Evolutionary conservation across 768 basidiomycete species (phyloP), one percentile per base, ranked within the genome.

Genomic region (Suillus subalutaceus): DNA sequence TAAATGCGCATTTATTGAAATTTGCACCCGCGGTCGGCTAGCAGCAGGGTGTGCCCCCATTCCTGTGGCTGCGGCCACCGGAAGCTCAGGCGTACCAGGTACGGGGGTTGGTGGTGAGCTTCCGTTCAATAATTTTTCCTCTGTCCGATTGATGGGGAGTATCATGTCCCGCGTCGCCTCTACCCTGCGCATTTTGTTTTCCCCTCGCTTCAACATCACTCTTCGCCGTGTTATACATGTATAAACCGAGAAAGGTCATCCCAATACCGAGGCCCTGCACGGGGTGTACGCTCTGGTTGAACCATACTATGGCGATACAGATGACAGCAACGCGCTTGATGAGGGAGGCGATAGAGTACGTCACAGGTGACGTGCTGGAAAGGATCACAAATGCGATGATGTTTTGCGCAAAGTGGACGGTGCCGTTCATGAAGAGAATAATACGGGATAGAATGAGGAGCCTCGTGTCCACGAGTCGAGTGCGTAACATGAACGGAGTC

Each of bases 251-350:
- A 70, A 96, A 98, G 0, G 97, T 97, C 80, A 97, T 75, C 23
- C 81, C 81, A 72, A 99, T 99, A n/a, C 97, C 97, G 59, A 92
- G 73, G 5, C 85, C 96, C 78, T 98, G 96, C 23, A 97, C 72
- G 12, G 86, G 87, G 67, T 96, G 91, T 20, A 98, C 87, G 43
- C 83, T 75, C 80, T 98, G 97, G 64, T 85, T 89, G 81, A 98
- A 99, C 97, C 97, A 99, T 61, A 96, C 82, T 74, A 99, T 93
- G 23, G 97, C 97, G 72, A 98, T 92, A 81, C 95, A 96, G 73
- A 99, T 99, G 72, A 99, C 97, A 56, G 90, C 95, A 64, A 99
- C 96, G 32, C 97, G 94, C 79, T 99, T 99, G 81, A 98, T 88
- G 73, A 99, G 88, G 4, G 95, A 97, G 3, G 97, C 97, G 76